These are phyloP conservation scores for Sergeia podlipaevii DNA, from an alignment of 208 protist genomes.

Conservation along the genomic window DNA sequence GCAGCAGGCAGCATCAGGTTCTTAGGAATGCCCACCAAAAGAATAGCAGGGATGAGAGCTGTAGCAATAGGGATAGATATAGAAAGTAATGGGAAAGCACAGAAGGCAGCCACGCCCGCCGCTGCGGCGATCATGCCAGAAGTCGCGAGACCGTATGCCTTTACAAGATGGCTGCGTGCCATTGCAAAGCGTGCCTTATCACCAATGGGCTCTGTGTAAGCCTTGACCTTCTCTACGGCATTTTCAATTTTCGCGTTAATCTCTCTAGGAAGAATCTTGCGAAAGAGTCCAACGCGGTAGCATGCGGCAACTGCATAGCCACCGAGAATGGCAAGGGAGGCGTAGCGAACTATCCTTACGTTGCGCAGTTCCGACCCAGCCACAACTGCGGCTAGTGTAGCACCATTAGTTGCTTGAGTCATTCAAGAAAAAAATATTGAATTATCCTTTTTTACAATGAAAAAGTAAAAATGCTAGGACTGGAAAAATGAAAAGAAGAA, in stretches of 20 bases:
- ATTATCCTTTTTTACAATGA: conserved; percentile 3
- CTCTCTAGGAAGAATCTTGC: conserved; percentile 21
- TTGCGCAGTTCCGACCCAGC: background rate
- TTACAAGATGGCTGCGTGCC: conserved; percentile 45
- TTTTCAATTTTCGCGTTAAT: conserved; percentile 26
- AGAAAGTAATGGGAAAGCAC: conserved; percentile 36
- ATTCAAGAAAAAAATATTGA: background rate
- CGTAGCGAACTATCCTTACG: conserved; percentile 28
- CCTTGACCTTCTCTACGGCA: conserved; percentile 52
- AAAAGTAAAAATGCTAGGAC: background rate
- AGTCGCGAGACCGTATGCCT: conserved; percentile 37
- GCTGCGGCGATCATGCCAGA: conserved; percentile 45
- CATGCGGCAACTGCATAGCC: conserved; percentile 50
- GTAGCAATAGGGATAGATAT: conserved; percentile 45
- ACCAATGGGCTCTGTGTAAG: conserved; percentile 51
- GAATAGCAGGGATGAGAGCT: conserved; percentile 30
- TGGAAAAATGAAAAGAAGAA: conserved; percentile 16
- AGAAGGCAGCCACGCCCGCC: conserved; percentile 44
- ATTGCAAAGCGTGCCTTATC: conserved; percentile 35
- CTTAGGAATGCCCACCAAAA: conserved; percentile 46
- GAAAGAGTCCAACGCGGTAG: conserved; percentile 56
- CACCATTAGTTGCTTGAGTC: background rate
- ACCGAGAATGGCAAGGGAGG: conserved; percentile 41
- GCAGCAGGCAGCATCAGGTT: conserved; percentile 26
- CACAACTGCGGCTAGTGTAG: background rate